Evolutionary conservation across 2,329 filamentous ascomycete species (phyloP).

Genomic region (Arthrobotrys sphaeroides): DNA sequence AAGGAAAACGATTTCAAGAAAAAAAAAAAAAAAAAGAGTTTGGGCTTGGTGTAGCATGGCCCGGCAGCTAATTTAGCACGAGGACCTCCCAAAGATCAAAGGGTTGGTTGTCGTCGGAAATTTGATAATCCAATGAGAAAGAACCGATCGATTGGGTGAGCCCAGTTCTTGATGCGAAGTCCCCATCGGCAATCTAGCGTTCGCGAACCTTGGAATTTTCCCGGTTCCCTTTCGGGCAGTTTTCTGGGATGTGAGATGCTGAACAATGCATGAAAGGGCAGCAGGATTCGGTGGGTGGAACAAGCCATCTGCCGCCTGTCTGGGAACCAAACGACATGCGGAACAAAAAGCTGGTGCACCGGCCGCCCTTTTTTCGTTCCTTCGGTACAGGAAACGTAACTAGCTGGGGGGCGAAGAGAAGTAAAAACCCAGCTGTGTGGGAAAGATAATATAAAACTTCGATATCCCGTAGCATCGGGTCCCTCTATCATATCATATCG

Average conservation of each 20-base stretch:
- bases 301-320: conserved; percentile 5
- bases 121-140: conserved; percentile 53
- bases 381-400: neutral
- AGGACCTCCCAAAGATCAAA: conserved; percentile 17
- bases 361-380: neutral
- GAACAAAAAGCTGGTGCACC: conserved; percentile 7
- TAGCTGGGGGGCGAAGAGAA: neutral
- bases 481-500: neutral
- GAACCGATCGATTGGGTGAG: conserved; percentile 54
- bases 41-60: conserved; percentile 1
- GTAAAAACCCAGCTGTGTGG: conserved; percentile 18
- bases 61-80: conserved; percentile 52
- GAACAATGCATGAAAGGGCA: conserved; percentile 44
- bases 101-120: conserved; percentile 37
- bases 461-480: conserved; percentile 8
- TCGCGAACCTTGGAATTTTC: conserved; percentile 52
- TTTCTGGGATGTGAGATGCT: conserved; percentile 41
- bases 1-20: neutral
- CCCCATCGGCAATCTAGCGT: conserved; percentile 55
- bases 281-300: conserved; percentile 4
- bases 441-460: conserved; percentile 30
- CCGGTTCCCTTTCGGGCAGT: conserved; percentile 44
- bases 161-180: conserved; percentile 51
- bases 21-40: neutral
- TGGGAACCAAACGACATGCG: conserved; percentile 31